A percentile compares a stretch with the other conserved stretches of the same genome.
These are phyloP conservation scores for Aspergillus incahuasiensis DNA, from an alignment of 495 filamentous ascomycete genomes.

Conservation along the genomic window DNA sequence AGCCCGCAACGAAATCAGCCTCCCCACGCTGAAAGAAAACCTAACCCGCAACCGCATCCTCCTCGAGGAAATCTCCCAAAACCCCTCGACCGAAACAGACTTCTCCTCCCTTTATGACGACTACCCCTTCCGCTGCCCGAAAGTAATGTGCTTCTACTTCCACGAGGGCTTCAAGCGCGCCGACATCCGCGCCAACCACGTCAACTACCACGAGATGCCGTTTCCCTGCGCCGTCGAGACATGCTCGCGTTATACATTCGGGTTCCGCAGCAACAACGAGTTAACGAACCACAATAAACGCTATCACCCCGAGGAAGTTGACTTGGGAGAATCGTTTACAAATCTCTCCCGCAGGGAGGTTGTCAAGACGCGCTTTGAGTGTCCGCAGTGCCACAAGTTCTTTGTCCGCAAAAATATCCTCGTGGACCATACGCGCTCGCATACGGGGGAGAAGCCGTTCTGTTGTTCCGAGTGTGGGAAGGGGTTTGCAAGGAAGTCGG, in stretches of 20 bases:
- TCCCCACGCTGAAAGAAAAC: background rate
- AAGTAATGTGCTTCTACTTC: conserved; percentile 9
- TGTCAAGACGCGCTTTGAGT: background rate
- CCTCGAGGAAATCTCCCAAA: background rate
- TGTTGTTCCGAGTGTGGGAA: background rate
- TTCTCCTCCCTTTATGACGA: background rate
- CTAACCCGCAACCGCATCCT: conserved; percentile 2
- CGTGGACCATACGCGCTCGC: background rate
- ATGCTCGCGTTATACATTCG: background rate
- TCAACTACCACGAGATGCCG: conserved; percentile 1
- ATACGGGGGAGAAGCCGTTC: background rate
- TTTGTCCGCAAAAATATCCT: background rate
- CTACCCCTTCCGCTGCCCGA: conserved; percentile 4
- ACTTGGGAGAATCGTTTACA: background rate
- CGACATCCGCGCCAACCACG: background rate
- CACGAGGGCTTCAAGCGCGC: conserved; percentile 1
- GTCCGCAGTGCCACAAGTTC: background rate
- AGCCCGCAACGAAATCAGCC: conserved; percentile 1
- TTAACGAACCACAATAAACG: background rate
- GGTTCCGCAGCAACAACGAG: background rate
- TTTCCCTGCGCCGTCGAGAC: background rate
- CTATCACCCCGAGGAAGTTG: conserved; percentile 3
- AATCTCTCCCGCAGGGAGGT: background rate
- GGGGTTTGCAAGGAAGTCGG: conserved; percentile 1
- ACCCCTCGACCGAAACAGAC: background rate